Conservation (phyloP, 176 grass and related monocot genomes). For the Themeda triandra region DNA sequence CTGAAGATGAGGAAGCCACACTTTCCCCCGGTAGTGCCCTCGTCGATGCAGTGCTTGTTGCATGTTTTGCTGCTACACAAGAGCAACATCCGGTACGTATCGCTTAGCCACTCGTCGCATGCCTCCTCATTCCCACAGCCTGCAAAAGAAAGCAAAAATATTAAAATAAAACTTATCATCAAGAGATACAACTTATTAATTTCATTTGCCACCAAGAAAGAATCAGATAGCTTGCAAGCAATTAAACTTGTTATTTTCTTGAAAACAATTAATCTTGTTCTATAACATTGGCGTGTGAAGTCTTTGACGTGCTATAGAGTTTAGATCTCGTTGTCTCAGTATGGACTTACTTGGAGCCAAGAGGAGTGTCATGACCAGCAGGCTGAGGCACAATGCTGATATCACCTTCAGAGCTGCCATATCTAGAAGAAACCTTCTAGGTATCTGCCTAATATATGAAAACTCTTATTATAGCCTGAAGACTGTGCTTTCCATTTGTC, state of each 20-base stretch:
- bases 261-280: not conserved
- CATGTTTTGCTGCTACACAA: slow-evolving; percentile 6
- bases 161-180: not conserved
- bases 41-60: not conserved
- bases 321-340: not conserved
- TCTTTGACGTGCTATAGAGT: not conserved
- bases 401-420: not conserved
- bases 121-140: not conserved
- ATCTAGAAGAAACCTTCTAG: not conserved
- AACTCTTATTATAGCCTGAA: not conserved
- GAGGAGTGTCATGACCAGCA: not conserved
- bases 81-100: slow-evolving; percentile 1
- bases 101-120: not conserved
- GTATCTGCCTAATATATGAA: not conserved
- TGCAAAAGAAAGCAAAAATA: not conserved
- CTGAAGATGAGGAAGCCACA: slow-evolving; percentile 2
- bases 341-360: not conserved
- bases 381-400: not conserved
- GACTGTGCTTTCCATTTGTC: not conserved
- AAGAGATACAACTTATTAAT: not conserved
- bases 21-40: not conserved
- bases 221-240: not conserved
- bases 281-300: not conserved
- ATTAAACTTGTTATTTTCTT: not conserved
- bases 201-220: not conserved